These are phyloP conservation scores for Microsporum canis DNA, from an alignment of 2,329 filamentous ascomycete species.

Conservation along the genomic window DNA sequence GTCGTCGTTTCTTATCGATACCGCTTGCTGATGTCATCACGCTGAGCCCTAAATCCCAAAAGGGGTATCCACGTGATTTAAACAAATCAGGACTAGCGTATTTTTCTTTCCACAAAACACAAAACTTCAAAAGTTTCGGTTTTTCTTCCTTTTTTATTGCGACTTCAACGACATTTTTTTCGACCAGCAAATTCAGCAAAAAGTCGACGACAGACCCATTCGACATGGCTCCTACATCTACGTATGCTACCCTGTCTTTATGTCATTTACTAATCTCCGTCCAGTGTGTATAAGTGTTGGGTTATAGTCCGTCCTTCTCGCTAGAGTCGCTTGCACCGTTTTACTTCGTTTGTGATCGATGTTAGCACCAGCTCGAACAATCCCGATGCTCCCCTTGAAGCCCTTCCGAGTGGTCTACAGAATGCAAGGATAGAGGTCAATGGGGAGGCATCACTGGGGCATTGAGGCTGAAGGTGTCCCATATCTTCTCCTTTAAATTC, in stretches of 20 bases:
- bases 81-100: background rate
- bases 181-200: slow-evolving; percentile 6
- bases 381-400: slow-evolving; percentile 37
- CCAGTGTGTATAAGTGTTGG: slow-evolving; percentile 42
- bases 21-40: background rate
- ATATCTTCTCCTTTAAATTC: slow-evolving; percentile 61
- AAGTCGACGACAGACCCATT: slow-evolving; percentile 33
- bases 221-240: slow-evolving; percentile 50
- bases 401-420: slow-evolving; percentile 12
- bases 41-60: background rate
- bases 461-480: slow-evolving; percentile 60
- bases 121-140: slow-evolving; percentile 15
- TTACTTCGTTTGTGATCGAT: slow-evolving; percentile 21
- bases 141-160: slow-evolving; percentile 14
- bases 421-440: slow-evolving; percentile 10
- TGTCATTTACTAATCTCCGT: slow-evolving; percentile 26
- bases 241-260: slow-evolving; percentile 42
- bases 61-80: background rate
- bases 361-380: slow-evolving; percentile 66
- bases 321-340: slow-evolving; percentile 46
- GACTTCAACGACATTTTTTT: background rate
- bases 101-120: slow-evolving; percentile 1
- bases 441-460: slow-evolving; percentile 41
- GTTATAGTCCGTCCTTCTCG: slow-evolving; percentile 76
- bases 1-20: background rate